Base-by-base conservation (phyloP, 208 protist species). In the Crithidia sp. region DNA sequence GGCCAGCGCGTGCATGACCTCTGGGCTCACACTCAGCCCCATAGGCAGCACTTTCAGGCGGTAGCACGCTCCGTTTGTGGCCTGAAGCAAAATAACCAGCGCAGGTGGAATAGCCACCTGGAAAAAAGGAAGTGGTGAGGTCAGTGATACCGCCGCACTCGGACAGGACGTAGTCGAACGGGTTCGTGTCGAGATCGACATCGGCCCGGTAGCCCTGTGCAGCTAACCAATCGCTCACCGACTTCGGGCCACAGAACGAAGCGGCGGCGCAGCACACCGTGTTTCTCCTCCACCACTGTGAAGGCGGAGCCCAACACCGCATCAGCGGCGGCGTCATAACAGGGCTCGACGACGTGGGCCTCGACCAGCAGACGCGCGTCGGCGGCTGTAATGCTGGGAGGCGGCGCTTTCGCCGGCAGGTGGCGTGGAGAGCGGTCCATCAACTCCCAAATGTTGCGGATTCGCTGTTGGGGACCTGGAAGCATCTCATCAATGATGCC, bases 1-100 rank as follows among this genome's bases (percentile, higher is more conserved):
- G n/a, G 71, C 74, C 49, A 82, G 50, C 44, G 41, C 53, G 39
- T 78, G 77, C 60, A 82, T 74, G 14, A 82, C 65, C 52, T 82
- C 71, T 28, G 71, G 71, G 47, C 71, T 78, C 50, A 74, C 39
- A 17, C 68, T 64, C 12, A 74, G 69, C 37, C 71, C 64, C 77
- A 78, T 82, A 0, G 71, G 71, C 16, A 82, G 58, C 45, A 70
- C 64, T 16, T 39, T 70, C 52, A 77, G 55, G 55, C 77, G 66
- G n/a, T 71, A 71, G 19, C 56, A 36, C 4, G 45, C n/a, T 2
- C 55, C 55, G 17, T 53, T 10, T 2, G 6, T 61, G n/a, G 39
- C 60, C 17, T 4, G 3, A 69, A 50, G 55, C 62, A 43, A 28
- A 75, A 71, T 5, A 69, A 16, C 49, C 69, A 16, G n/a, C 10